Base-by-base conservation (phyloP, 495 filamentous ascomycete species). In the Penicillium salamii region DNA sequence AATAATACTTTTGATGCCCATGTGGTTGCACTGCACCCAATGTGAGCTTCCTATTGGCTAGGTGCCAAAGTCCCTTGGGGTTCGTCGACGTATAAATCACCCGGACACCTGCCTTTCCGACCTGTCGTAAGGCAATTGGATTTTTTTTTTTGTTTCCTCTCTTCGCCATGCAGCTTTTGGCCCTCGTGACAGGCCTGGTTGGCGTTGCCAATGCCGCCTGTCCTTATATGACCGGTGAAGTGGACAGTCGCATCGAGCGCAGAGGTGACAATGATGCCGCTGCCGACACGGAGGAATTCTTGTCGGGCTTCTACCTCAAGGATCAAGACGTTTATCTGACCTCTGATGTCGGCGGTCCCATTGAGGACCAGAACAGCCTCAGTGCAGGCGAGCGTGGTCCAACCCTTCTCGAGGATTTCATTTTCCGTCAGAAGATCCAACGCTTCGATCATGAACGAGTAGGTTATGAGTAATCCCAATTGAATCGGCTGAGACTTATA, bases 371-470 rank as follows among this genome's bases (percentile, higher is more conserved):
- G 54, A 71, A 77, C 55, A 88, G 85, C 55, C 67, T 92, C 40
- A 87, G 77, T 54, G 87, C 82, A 38, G 88, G 88, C 0, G 72
- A 77, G n/a, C 77, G 88, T 39, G 88, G 88, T 1, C 78, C 88
- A 12, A 87, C 85, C 2, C 70, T 91, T 31, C 70, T 92, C 8
- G 88, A 92, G 58, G 88, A 92, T 56, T 91, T 88, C 46, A 88
- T 90, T 53, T 85, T 90, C 65, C 80, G 88, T 18, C 86, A 90
- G 52, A 92, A 91, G 73, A 86, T 92, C 51, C 83, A 83, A 42
- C 86, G 82, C 21, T 91, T 92, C 57, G 89, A 93, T 51, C 88
- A 90, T 63, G 88, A 92, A 54, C 78, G 88, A 23, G 72, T 73
- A 66, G 19, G 62, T 53, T 23, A 8, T 19, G 6, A 21, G 4